These are phyloP conservation scores for Gracilariopsis chorda DNA, from an alignment of 23 red algal species.

Conservation along the genomic window DNA sequence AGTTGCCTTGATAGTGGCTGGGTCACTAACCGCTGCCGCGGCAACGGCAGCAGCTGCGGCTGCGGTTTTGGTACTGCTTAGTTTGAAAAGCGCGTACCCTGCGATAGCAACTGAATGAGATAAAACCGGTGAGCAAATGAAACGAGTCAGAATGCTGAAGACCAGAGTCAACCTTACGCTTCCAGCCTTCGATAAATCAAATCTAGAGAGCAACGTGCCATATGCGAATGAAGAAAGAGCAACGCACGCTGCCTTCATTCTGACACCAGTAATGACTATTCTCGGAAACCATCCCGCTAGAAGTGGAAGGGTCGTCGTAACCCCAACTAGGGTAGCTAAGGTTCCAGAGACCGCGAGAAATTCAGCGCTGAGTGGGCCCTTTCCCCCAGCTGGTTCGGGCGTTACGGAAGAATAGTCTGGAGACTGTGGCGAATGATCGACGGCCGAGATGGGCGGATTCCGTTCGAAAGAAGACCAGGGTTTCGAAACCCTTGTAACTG, in stretches of 20 bases:
- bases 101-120: slow-evolving; percentile 61
- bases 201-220: slow-evolving; percentile 41
- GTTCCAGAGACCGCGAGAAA: slow-evolving; percentile 56
- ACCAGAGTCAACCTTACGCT: slow-evolving; percentile 42
- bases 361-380: slow-evolving; percentile 54
- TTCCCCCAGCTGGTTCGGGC: slow-evolving; percentile 40
- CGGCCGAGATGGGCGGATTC: neutral
- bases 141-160: slow-evolving; percentile 40
- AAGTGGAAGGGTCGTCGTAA: neutral
- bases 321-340: slow-evolving; percentile 17
- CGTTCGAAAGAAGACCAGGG: no score
- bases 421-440: neutral
- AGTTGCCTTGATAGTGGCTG: slow-evolving; percentile 47
- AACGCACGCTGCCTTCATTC: neutral
- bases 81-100: slow-evolving; percentile 28
- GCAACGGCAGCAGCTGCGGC: slow-evolving; percentile 37
- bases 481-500: no score
- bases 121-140: slow-evolving; percentile 38
- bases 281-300: neutral
- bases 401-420: neutral
- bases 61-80: slow-evolving; percentile 26
- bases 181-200: slow-evolving; percentile 47
- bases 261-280: neutral
- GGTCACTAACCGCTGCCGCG: slow-evolving; percentile 3
- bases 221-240: slow-evolving; percentile 51